phyloP scores from a whole-genome alignment of 352 stramenopile genomes.

The Porosira glacialis region DNA sequence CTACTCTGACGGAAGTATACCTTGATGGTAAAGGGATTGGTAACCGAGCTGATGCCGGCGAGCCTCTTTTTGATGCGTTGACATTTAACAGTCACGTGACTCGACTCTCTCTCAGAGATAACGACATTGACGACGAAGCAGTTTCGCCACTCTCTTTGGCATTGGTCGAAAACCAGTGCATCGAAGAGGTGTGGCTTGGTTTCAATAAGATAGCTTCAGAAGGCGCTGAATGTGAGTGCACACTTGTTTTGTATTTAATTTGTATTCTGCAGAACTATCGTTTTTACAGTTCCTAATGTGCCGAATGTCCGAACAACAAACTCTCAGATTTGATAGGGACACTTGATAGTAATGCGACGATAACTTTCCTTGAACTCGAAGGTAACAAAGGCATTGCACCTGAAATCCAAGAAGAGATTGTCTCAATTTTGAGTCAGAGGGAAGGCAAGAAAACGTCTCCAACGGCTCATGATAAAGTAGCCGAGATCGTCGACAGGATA shows the following conservation, averaged over 20 bases:
- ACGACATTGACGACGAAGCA: slow-evolving; percentile 30
- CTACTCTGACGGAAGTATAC: slow-evolving; percentile 24
- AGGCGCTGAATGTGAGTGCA: slow-evolving; percentile 32
- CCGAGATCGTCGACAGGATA: neutral
- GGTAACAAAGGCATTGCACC: slow-evolving; percentile 26
- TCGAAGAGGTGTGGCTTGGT: slow-evolving; percentile 35
- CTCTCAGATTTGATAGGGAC: slow-evolving; percentile 25
- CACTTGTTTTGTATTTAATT: slow-evolving; percentile 3
- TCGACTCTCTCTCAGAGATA: slow-evolving; percentile 30
- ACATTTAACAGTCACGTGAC: slow-evolving; percentile 21
- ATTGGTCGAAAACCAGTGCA: slow-evolving; percentile 36
- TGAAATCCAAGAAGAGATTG: slow-evolving; percentile 23
- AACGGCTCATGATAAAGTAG: neutral
- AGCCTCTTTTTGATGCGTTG: slow-evolving; percentile 32
- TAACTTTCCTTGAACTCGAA: slow-evolving; percentile 25
- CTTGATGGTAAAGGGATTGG: slow-evolving; percentile 31
- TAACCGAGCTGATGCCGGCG: slow-evolving; percentile 12
- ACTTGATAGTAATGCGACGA: slow-evolving; percentile 41
- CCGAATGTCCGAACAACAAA: neutral
- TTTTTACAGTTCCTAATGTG: no score
- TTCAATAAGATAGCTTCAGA: slow-evolving; percentile 42
- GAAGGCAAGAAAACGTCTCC: slow-evolving; percentile 1
- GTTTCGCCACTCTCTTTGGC: slow-evolving; percentile 27
- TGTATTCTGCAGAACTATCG: no score
- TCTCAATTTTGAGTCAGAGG: slow-evolving; percentile 19